These are phyloP conservation scores for Collybia nuda DNA, from an alignment of 768 basidiomycete species.

Conservation along the genomic window DNA sequence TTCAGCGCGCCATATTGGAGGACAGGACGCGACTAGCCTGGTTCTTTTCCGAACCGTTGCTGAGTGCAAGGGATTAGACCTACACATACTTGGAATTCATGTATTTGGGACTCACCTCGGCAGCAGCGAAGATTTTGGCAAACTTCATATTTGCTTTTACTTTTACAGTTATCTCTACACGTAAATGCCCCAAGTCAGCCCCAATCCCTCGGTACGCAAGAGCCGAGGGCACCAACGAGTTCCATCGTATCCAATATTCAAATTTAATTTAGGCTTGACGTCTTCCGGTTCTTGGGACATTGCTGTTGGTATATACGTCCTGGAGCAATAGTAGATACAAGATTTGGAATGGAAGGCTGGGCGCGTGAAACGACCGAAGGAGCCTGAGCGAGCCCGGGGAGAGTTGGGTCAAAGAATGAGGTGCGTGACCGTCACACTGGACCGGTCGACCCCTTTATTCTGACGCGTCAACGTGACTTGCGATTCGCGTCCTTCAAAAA, in stretches of 20 bases:
- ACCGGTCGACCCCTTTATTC: neutral
- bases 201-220: neutral
- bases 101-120: slow-evolving; percentile 46
- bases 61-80: slow-evolving; percentile 19
- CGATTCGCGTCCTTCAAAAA: neutral
- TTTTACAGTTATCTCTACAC: slow-evolving; percentile 62
- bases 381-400: neutral
- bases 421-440: slow-evolving; percentile 9
- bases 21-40: slow-evolving; percentile 32
- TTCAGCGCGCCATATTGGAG: neutral
- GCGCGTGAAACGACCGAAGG: slow-evolving; percentile 2
- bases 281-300: slow-evolving; percentile 58
- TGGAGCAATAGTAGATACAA: no score
- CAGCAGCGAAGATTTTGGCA: slow-evolving; percentile 64
- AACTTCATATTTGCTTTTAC: slow-evolving; percentile 66
- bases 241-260: slow-evolving; percentile 57
- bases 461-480: slow-evolving; percentile 7
- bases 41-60: slow-evolving; percentile 59
- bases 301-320: neutral
- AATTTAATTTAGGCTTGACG: slow-evolving; percentile 69
- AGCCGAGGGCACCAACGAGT: slow-evolving; percentile 34
- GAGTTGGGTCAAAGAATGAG: neutral
- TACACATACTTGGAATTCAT: neutral
- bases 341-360: neutral
- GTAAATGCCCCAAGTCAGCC: neutral